Percentiles rank a stretch among this genome's conserved stretches.
Conservation (phyloP, 169 alveolate genomes). For the Besnoitia besnoiti region DNA sequence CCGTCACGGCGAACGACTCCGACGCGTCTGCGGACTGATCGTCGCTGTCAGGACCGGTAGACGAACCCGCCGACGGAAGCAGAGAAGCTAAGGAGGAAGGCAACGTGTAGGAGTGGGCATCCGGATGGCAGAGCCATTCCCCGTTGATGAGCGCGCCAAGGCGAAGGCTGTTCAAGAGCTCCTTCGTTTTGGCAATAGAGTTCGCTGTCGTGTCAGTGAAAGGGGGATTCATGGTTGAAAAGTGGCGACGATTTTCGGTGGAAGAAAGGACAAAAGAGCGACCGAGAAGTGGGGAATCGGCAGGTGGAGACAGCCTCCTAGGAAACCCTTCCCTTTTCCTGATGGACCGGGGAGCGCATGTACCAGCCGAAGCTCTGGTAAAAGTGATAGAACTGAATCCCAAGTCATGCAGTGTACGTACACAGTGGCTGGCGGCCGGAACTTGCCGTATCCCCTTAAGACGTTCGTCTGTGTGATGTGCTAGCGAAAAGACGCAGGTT, state of each 20-base stretch:
- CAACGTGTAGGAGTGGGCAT: neutral
- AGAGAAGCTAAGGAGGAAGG: neutral
- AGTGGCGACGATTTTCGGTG: neutral
- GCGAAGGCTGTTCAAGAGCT: neutral
- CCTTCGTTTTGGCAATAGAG: neutral
- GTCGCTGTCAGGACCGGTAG: neutral
- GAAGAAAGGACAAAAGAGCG: neutral
- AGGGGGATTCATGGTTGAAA: neutral
- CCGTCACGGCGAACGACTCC: constrained; percentile 19
- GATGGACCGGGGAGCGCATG: neutral
- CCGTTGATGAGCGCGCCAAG: neutral
- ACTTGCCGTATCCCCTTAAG: too few species aligned
- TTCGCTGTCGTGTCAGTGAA: constrained; percentile 4
- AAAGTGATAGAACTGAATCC: neutral
- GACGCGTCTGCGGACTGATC: neutral
- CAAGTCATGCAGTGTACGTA: neutral
- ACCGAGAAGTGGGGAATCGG: neutral
- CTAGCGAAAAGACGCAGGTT: too few species aligned
- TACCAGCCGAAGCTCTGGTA: too few species aligned
- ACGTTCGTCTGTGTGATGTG: too few species aligned
- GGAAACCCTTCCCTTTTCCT: neutral
- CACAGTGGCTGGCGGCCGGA: too few species aligned
- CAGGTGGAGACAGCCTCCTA: neutral
- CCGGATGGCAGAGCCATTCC: neutral
- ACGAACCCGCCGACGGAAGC: neutral